phyloP scores from a whole-genome alignment of 768 basidiomycete genomes.

The Tubosaeta sp. region DNA sequence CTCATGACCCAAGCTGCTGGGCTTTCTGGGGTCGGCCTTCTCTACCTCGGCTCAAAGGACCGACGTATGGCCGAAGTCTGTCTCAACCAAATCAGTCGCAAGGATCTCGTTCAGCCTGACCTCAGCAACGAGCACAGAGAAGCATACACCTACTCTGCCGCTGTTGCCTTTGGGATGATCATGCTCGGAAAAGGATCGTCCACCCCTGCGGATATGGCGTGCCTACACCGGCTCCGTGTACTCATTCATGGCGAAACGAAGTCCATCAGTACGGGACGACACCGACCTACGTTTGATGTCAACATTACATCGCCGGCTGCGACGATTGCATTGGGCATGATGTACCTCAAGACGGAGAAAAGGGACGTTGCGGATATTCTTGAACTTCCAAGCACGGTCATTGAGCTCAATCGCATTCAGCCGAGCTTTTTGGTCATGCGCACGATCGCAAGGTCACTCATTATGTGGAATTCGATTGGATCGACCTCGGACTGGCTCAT shows the following conservation, averaged over 20 bases:
- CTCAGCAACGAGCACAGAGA: slow-evolving; percentile 87
- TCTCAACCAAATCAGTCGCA: slow-evolving; percentile 75
- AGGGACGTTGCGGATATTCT: slow-evolving; percentile 85
- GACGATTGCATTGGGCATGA: slow-evolving; percentile 82
- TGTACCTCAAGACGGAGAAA: slow-evolving; percentile 86
- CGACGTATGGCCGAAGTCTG: slow-evolving; percentile 92
- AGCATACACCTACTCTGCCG: slow-evolving; percentile 85
- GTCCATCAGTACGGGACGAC: slow-evolving; percentile 33
- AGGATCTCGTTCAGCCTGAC: slow-evolving; percentile 75
- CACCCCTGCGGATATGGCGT: slow-evolving; percentile 70
- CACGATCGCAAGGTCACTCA: slow-evolving; percentile 69
- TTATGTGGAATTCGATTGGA: slow-evolving; percentile 80
- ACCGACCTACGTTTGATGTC: slow-evolving; percentile 63
- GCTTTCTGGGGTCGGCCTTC: slow-evolving; percentile 78
- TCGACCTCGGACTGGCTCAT: slow-evolving; percentile 73
- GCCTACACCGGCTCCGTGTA: slow-evolving; percentile 65
- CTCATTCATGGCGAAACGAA: slow-evolving; percentile 73
- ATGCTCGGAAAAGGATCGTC: slow-evolving; percentile 86
- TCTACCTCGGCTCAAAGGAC: slow-evolving; percentile 86
- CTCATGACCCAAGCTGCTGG: slow-evolving; percentile 89
- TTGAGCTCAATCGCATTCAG: slow-evolving; percentile 80
- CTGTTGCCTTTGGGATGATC: slow-evolving; percentile 92
- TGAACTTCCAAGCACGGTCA: slow-evolving; percentile 73
- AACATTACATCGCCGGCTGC: slow-evolving; percentile 92
- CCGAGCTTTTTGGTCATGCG: slow-evolving; percentile 84